These are phyloP conservation scores for Salix udensis DNA, from an alignment of 345 rosid genomes.

Conservation along the genomic window DNA sequence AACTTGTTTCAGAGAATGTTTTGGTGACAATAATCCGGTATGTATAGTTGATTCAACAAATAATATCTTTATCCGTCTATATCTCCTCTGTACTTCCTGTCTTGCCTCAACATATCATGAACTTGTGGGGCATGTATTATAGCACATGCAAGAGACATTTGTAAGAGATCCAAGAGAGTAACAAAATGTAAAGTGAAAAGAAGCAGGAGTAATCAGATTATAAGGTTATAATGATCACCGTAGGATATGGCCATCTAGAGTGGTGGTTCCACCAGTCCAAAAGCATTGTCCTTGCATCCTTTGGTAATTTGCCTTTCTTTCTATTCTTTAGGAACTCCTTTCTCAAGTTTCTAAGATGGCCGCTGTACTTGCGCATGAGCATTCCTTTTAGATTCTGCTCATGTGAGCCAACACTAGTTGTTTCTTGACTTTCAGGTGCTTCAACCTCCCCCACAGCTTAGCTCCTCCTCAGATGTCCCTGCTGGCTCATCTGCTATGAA, in stretches of 20 bases:
- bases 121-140: not conserved
- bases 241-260: conserved; percentile 68
- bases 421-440: conserved; percentile 30
- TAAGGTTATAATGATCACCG: conserved; percentile 31
- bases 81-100: not conserved
- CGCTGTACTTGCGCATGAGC: conserved; percentile 56
- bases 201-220: not conserved
- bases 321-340: conserved; percentile 61
- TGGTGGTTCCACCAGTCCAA: conserved; percentile 64
- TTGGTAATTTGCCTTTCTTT: conserved; percentile 62
- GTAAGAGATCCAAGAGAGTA: not conserved
- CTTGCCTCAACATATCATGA: not conserved
- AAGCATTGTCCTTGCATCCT: conserved; percentile 45
- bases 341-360: conserved; percentile 48
- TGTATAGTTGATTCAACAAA: not conserved
- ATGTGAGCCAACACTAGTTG: not conserved
- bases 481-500: conserved; percentile 38
- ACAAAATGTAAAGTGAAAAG: not conserved
- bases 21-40: not conserved
- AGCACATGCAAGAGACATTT: not conserved
- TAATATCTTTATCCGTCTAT: not conserved
- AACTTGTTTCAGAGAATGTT: not conserved
- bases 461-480: conserved; percentile 45
- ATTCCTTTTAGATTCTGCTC: conserved; percentile 43
- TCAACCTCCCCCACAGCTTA: conserved; percentile 43